Conservation (phyloP, 106 monocot genomes). For the Narthecium ossifragum region DNA sequence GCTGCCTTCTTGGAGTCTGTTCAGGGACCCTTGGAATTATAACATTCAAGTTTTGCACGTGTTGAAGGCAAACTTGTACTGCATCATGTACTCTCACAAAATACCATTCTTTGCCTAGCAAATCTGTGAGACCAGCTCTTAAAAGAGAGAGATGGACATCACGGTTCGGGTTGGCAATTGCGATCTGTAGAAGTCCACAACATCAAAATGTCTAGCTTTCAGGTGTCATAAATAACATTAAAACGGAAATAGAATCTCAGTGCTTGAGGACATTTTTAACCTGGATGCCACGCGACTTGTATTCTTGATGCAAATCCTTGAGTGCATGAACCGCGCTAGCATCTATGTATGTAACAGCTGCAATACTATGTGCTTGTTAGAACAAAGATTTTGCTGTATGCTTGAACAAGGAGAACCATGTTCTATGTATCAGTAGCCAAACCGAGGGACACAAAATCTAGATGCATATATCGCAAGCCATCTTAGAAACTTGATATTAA, state of each 20-base stretch:
- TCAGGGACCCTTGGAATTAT: slow-evolving; percentile 8
- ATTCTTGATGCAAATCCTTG: slow-evolving; percentile 88
- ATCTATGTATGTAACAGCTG: slow-evolving; percentile 98
- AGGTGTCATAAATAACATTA: background rate
- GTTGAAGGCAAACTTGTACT: slow-evolving; percentile 84
- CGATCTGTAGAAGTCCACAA: slow-evolving; percentile 47
- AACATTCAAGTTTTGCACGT: slow-evolving; percentile 38
- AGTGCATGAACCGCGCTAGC: slow-evolving; percentile 93
- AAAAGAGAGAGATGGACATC: slow-evolving; percentile 71
- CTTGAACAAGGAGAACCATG: too few relatives aligned
- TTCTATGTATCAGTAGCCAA: too few relatives aligned
- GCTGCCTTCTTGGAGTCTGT: slow-evolving; percentile 9
- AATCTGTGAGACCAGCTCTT: slow-evolving; percentile 59
- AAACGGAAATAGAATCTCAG: too few relatives aligned
- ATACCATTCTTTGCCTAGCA: slow-evolving; percentile 83
- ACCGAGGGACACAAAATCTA: too few relatives aligned
- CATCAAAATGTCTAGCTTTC: background rate
- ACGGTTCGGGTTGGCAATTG: slow-evolving; percentile 81
- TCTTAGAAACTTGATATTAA: too few relatives aligned
- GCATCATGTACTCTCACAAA: slow-evolving; percentile 97
- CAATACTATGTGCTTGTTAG: too few relatives aligned
- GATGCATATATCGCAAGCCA: too few relatives aligned
- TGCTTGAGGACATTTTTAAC: slow-evolving; percentile 12
- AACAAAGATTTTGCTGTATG: too few relatives aligned
- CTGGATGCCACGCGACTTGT: slow-evolving; percentile 81